A percentile compares a stretch with the other conserved stretches of the same genome.
Conservation (phyloP, 768 basidiomycete genomes). For the Lactarius indigo region DNA sequence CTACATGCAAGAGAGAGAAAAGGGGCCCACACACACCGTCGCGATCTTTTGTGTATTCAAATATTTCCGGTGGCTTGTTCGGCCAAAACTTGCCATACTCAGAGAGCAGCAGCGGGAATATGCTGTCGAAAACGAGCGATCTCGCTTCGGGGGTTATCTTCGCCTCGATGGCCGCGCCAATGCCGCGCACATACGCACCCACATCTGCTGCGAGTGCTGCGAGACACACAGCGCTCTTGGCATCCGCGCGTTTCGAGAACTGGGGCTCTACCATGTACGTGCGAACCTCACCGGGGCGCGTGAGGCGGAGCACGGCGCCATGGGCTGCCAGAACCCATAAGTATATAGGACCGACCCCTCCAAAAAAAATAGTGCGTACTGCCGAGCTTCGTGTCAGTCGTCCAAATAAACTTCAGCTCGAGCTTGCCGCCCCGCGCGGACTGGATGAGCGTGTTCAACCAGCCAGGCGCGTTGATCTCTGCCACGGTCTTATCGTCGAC, state of each 20-base stretch:
- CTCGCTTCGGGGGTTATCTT: constrained; percentile 46
- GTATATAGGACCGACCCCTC: neutral
- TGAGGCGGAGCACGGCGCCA: constrained; percentile 60
- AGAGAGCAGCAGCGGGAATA: constrained; percentile 43
- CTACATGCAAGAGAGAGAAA: neutral
- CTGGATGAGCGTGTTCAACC: constrained; percentile 51
- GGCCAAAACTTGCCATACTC: constrained; percentile 45
- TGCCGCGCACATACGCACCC: constrained; percentile 50
- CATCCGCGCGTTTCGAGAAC: constrained; percentile 59
- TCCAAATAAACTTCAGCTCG: constrained; percentile 43
- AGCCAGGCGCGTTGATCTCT: constrained; percentile 53
- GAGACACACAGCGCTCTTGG: constrained; percentile 65
- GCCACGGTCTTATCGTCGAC: constrained; percentile 43
- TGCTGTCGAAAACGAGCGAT: constrained; percentile 41
- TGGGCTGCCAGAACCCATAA: constrained; percentile 39
- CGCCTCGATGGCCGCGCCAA: constrained; percentile 42
- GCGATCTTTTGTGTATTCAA: constrained; percentile 42
- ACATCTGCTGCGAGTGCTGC: constrained; percentile 62
- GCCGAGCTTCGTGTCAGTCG: constrained; percentile 39
- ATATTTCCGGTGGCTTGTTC: constrained; percentile 37
- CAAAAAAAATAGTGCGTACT: constrained; percentile 36
- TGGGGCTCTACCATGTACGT: constrained; percentile 63
- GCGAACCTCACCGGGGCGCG: constrained; percentile 47
- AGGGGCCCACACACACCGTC: constrained; percentile 42
- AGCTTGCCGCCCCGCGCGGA: constrained; percentile 49